Evolutionary conservation across 306 rosid species (phyloP).

Genomic region (cucumber (Cucumis sativus)): DNA sequence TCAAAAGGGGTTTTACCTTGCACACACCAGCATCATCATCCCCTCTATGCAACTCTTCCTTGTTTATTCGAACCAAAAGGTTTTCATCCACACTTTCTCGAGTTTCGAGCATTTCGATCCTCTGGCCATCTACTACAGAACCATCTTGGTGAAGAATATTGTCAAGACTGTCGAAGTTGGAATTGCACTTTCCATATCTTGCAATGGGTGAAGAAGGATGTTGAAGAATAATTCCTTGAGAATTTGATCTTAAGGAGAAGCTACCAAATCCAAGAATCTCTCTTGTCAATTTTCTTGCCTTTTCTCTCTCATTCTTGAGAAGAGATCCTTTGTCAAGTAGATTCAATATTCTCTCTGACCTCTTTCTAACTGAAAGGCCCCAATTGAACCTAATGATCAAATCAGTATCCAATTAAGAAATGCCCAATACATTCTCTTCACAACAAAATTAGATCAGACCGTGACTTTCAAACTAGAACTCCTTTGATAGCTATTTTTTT

Average conservation of each 20-base stretch:
- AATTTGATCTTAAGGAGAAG: slow-evolving; percentile 35
- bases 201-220: slow-evolving; percentile 39
- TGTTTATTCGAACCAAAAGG: slow-evolving; percentile 24
- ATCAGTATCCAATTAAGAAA: not conserved
- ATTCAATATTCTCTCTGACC: slow-evolving; percentile 54
- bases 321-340: slow-evolving; percentile 43
- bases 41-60: slow-evolving; percentile 42
- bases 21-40: slow-evolving; percentile 8
- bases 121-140: slow-evolving; percentile 5
- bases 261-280: slow-evolving; percentile 93
- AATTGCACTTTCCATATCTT: slow-evolving; percentile 27
- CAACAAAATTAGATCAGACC: no score
- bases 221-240: slow-evolving; percentile 22
- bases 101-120: slow-evolving; percentile 21
- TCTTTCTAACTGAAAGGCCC: slow-evolving; percentile 79
- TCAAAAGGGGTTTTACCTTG: slow-evolving; percentile 41
- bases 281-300: slow-evolving; percentile 62
- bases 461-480: no score
- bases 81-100: slow-evolving; percentile 42
- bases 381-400: slow-evolving; percentile 64
- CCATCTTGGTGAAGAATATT: slow-evolving; percentile 17
- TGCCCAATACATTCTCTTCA: not conserved
- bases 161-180: slow-evolving; percentile 25
- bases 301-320: slow-evolving; percentile 71
- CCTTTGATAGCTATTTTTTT: no score